These are phyloP conservation scores for Dalbergia cochinchinensis DNA, from an alignment of 306 rosid genomes.

Conservation along the genomic window DNA sequence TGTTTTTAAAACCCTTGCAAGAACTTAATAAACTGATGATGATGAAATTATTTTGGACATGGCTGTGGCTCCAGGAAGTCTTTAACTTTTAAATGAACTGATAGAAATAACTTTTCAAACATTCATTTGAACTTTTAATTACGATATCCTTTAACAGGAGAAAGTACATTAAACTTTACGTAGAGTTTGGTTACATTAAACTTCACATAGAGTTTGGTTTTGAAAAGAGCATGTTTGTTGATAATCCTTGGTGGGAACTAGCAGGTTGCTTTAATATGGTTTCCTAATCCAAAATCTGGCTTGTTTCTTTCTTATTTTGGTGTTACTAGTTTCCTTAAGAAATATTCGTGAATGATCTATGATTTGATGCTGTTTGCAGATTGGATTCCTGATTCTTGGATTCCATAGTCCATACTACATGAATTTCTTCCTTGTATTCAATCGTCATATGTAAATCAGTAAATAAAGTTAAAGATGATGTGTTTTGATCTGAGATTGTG, in stretches of 20 bases:
- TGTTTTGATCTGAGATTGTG: background rate
- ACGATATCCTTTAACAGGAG: background rate
- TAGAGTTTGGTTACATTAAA: background rate
- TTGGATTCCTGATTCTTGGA: conserved; percentile 16
- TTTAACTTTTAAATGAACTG: conserved; percentile 4
- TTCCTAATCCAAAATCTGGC: conserved; percentile 21
- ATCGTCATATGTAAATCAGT: conserved; percentile 2
- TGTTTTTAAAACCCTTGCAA: conserved; percentile 3
- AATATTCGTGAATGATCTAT: background rate
- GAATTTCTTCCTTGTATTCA: conserved; percentile 3
- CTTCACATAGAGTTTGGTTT: background rate
- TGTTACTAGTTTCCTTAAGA: background rate
- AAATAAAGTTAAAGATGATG: background rate
- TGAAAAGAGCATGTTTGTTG: conserved; percentile 4
- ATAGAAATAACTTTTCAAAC: background rate
- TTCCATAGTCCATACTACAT: background rate
- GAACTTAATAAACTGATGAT: conserved; percentile 20
- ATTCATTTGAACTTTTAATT: conserved; percentile 9
- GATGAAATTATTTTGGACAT: background rate
- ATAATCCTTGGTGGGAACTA: conserved; percentile 9
- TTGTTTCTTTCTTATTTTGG: background rate
- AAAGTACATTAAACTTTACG: conserved; percentile 13
- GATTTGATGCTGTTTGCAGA: background rate
- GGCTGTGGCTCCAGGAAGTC: background rate
- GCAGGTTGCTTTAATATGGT: conserved; percentile 16